Evolutionary conservation across 768 basidiomycete species (phyloP).

Genomic region (Suillus subluteus): DNA sequence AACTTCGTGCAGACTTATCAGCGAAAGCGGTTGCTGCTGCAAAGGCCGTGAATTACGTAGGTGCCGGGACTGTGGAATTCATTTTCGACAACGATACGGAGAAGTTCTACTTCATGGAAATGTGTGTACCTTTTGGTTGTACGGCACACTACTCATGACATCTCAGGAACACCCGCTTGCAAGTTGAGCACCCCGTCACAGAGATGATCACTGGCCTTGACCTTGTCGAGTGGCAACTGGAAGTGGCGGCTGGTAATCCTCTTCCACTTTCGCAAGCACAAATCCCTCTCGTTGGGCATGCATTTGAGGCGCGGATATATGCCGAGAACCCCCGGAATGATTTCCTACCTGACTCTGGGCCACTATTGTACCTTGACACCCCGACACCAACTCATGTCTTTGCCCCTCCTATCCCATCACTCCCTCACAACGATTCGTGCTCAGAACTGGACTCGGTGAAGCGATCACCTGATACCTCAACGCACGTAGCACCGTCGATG

Average conservation of each 20-base stretch:
- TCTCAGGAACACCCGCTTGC: conserved; percentile 78
- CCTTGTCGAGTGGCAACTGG: conserved; percentile 94
- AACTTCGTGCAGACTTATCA: conserved; percentile 79
- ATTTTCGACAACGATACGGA: conserved; percentile 92
- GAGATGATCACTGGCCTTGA: conserved; percentile 96
- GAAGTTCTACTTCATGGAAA: conserved; percentile 95
- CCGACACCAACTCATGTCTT: conserved; percentile 75
- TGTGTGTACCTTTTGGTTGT: conserved; percentile 48
- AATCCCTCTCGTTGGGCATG: conserved; percentile 89
- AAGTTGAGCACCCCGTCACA: conserved; percentile 92
- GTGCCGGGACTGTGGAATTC: conserved; percentile 95
- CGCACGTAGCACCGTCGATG: conserved; percentile 56
- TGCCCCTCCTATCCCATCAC: conserved; percentile 45
- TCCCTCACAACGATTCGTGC: not conserved
- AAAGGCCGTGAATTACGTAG: conserved; percentile 87
- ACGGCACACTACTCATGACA: not conserved
- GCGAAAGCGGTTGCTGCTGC: conserved; percentile 93
- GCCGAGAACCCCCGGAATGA: conserved; percentile 93
- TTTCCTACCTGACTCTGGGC: conserved; percentile 91
- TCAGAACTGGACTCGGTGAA: conserved; percentile 18
- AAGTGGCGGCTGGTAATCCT: conserved; percentile 88
- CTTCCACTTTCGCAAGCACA: conserved; percentile 76
- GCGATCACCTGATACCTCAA: conserved; percentile 23
- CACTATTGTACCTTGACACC: conserved; percentile 78
- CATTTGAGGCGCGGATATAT: conserved; percentile 94